These are phyloP conservation scores for Jatropha podagrica DNA, from an alignment of 441 rosid genomes.

Conservation along the genomic window DNA sequence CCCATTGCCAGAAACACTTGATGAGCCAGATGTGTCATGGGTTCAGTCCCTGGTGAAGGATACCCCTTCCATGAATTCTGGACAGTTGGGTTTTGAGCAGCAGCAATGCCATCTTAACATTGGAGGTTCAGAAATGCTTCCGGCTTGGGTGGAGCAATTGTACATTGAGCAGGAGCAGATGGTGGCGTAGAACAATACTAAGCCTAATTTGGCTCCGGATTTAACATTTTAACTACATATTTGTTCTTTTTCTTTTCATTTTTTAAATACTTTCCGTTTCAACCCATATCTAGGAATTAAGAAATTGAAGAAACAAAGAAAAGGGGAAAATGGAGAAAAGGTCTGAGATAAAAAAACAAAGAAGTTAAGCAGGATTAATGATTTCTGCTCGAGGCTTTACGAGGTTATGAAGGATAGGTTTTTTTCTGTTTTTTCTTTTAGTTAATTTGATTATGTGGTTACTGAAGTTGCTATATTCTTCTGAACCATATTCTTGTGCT, in stretches of 20 bases:
- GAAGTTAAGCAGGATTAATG: conserved; percentile 30
- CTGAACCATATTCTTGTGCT: conserved; percentile 16
- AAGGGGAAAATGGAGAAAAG: conserved; percentile 10
- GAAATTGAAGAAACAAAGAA: conserved; percentile 9
- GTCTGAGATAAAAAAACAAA: conserved; percentile 22
- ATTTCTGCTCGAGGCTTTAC: conserved; percentile 28
- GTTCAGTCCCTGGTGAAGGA: conserved; percentile 81
- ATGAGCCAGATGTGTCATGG: conserved; percentile 85
- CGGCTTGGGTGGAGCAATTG: conserved; percentile 78
- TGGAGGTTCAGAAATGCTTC: conserved; percentile 35
- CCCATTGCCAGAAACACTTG: conserved; percentile 27
- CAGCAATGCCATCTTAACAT: conserved; percentile 40
- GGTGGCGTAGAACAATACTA: conserved; percentile 46
- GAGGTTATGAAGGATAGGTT: conserved; percentile 32
- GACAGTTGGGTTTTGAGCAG: conserved; percentile 31
- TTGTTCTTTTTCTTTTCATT: too few relatives aligned
- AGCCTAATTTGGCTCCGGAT: conserved; percentile 27
- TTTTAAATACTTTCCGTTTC: conserved; percentile 4
- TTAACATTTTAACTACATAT: conserved; percentile 43
- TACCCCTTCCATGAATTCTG: conserved; percentile 26
- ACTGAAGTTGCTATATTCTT: neutral
- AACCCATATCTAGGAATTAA: conserved; percentile 25
- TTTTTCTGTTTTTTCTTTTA: neutral
- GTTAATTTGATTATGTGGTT: conserved; percentile 21
- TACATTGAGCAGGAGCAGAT: conserved; percentile 80